Evolutionary conservation across 2,329 filamentous ascomycete species (phyloP), one percentile per base, ranked within the genome.

Genomic region (Microdochium bolleyi): DNA sequence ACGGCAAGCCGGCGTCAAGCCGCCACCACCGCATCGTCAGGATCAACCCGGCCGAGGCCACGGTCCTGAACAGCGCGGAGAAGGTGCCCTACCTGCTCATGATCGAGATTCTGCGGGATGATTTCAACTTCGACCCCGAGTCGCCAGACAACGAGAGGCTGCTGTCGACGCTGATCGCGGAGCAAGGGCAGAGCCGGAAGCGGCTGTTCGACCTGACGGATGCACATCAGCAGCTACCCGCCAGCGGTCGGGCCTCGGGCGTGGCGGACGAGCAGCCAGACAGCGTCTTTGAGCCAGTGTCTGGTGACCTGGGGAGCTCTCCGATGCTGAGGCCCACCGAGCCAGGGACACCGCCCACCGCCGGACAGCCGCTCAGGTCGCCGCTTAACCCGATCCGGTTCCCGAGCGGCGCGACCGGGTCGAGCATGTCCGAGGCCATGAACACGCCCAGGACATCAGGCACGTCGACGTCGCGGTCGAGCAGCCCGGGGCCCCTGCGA

Each of bases 1-100:
- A 89, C 67, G 87, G 89, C 22, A 79, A 82, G n/a, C 82, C 88
- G 2, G 82, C 85, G 24, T 84, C 83, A 63, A 92, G 88, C 62
- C 82, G 81, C 52, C 89, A 94, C 65, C 89, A 94, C 64, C 83
- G 89, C 34, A 90, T 94, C 54, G 88, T 94, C 48, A 82, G 89
- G 37, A 76, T 94, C 50, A 94, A 92, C 62, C 89, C 89, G 7
- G 87, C 88, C 1, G 89, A 94, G 68, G 85, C 89, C 5, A 92
- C 89, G 1, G 89, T 92, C 52, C 72, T 94, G 51, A 94, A 94
- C 68, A 94, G 89, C 65, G 89, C 89, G 3, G 88, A 94, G 66
- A 88, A 91, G 64, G 89, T 94, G 48, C 89, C 89, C 1, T 94
- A 91, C 68, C 70, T 94, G 50, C 76, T 94, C 25, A 92, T 94